These are phyloP conservation scores for Pelargonium cotyledonis DNA, from an alignment of 441 rosid genomes.

Conservation along the genomic window DNA sequence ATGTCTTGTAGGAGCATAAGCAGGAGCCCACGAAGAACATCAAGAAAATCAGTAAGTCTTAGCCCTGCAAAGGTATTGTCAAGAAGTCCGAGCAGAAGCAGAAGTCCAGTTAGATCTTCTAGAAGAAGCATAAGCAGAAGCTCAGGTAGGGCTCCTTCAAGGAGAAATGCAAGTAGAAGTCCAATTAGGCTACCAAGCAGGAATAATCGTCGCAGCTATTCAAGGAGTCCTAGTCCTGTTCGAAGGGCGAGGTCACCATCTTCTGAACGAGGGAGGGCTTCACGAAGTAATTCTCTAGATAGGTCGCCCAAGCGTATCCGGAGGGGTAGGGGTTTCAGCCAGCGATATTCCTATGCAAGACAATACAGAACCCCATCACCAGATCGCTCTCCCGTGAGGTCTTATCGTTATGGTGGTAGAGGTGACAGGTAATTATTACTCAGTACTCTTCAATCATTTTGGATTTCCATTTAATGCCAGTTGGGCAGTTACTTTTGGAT, in stretches of 20 bases:
- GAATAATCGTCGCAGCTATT: constrained; percentile 45
- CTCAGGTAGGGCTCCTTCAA: constrained; percentile 45
- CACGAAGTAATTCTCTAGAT: constrained; percentile 80
- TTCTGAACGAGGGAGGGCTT: constrained; percentile 45
- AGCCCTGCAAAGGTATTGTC: constrained; percentile 23
- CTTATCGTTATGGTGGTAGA: constrained; percentile 61
- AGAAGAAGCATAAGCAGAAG: constrained; percentile 61
- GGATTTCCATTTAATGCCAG: neutral
- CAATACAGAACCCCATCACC: constrained; percentile 81
- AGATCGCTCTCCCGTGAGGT: constrained; percentile 68
- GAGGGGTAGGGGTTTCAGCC: constrained; percentile 94
- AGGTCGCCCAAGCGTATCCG: constrained; percentile 72
- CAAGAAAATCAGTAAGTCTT: constrained; percentile 26
- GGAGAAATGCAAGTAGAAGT: constrained; percentile 62
- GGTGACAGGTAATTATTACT: constrained; percentile 49
- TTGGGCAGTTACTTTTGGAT: constrained; percentile 1
- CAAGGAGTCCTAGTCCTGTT: constrained; percentile 48
- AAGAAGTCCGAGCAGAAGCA: constrained; percentile 19
- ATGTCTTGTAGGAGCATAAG: constrained; percentile 31
- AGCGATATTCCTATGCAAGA: constrained; percentile 82
- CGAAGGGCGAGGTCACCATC: constrained; percentile 59
- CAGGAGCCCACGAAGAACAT: constrained; percentile 36
- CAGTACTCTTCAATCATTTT: neutral
- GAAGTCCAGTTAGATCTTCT: constrained; percentile 27
- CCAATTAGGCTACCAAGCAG: constrained; percentile 49